Base-by-base conservation (phyloP, 148 eudicot genomes). In the Dianthus caryophyllus region DNA sequence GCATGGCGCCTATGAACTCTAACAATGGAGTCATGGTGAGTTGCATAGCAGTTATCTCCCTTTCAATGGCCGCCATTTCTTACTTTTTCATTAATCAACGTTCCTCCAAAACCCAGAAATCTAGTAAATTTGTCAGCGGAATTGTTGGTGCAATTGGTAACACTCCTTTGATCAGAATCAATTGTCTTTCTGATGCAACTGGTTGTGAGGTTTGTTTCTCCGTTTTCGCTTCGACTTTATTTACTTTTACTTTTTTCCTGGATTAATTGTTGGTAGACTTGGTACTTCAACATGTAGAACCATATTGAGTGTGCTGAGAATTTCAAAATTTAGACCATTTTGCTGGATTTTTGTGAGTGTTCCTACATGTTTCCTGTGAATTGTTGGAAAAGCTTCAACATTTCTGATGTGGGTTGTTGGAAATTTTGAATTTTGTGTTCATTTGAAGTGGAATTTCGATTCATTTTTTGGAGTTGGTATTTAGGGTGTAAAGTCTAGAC, bases 141-240 rank as follows among this genome's bases (percentile, higher is more conserved):
- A 71, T 94, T 33, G 67, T 84, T 57, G 85, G 66, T 38, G 92
- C 97, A 39, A 85, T 94, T 83, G 97, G 99, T 6, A 86, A 94
- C 63, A 90, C 99, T 9, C 96, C 97, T 60, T 81, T 94, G 41
- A 94, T 90, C 29, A 75, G 96, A 79, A 86, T 94, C 69, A 82
- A 90, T 43, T 84, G 90, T 69, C 88, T 90, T 27, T 94, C 97
- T 55, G 80, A 86, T 39, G 96, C 90, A 59, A 94, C 97, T 72
- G 96, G 98, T 10, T 94, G 98, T 30, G 48, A 72, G 41, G 75
- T 72, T 43, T 46, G 17, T 25, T n/a, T 41, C 22, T 53, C 18
- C 10, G 26, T 17, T 0, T 48, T 50, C 22, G 21, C 1, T 17
- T 33, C 38, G 38, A 2, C 38, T 33, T 33, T 33, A 33, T 2